These are phyloP conservation scores for Pythium diclinum DNA, from an alignment of 352 stramenopile genomes.

Conservation along the genomic window DNA sequence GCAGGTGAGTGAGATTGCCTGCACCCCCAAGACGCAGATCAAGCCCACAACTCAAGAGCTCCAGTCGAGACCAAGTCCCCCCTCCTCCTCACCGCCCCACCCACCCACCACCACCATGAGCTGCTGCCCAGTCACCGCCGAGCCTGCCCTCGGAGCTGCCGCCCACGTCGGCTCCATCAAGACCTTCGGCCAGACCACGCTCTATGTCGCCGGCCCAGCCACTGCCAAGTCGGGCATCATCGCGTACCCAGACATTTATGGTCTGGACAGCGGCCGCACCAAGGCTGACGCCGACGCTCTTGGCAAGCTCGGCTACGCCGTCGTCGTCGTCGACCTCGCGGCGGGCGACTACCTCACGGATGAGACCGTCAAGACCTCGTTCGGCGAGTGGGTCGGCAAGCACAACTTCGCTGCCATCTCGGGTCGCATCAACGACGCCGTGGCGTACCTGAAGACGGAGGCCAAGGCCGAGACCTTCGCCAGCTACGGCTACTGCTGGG, in stretches of 20 bases:
- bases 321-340: conserved; percentile 65
- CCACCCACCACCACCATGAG: conserved; percentile 35
- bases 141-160: conserved; percentile 44
- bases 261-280: conserved; percentile 73
- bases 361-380: conserved; percentile 23
- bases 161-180: conserved; percentile 53
- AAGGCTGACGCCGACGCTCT: conserved; percentile 74
- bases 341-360: conserved; percentile 62
- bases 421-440: conserved; percentile 64
- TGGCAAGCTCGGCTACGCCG: conserved; percentile 71
- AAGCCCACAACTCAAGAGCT: conserved; percentile 21
- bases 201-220: conserved; percentile 71
- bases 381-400: conserved; percentile 65
- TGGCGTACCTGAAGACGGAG: conserved; percentile 67
- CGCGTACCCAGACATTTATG: conserved; percentile 75
- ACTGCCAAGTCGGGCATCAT: conserved; percentile 63
- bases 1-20: neutral
- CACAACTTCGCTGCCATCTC: conserved; percentile 58
- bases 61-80: conserved; percentile 9
- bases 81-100: neutral
- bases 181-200: conserved; percentile 61
- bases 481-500: conserved; percentile 85
- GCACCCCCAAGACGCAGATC: neutral
- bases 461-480: conserved; percentile 53
- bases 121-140: conserved; percentile 72